Evolutionary conservation across 2,329 filamentous ascomycete genomes (phyloP).

Genomic region (Aspergillus quadricinctus): DNA sequence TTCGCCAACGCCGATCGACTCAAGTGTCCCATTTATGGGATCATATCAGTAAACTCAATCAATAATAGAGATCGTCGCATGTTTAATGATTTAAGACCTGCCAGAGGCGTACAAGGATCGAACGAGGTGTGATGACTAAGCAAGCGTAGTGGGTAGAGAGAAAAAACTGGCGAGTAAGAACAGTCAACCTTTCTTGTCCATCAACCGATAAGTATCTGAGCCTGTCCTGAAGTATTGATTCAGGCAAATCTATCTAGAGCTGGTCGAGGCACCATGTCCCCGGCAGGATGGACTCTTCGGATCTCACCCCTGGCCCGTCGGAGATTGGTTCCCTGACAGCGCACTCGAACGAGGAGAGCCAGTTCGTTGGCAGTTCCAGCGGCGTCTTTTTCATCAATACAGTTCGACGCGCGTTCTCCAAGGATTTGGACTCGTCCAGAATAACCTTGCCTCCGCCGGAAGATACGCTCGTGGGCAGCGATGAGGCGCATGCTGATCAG

Average conservation of each 20-base stretch:
- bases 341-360: conserved; percentile 42
- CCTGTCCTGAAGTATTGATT: not conserved
- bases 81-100: too few relatives aligned
- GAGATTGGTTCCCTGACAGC: conserved; percentile 43
- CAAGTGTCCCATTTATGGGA: too few relatives aligned
- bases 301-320: conserved; percentile 24
- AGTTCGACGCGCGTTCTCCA: conserved; percentile 49
- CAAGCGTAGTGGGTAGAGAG: too few relatives aligned
- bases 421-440: conserved; percentile 22
- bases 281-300: conserved; percentile 24
- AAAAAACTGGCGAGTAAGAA: not conserved
- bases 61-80: too few relatives aligned
- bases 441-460: conserved; percentile 27
- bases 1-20: too few relatives aligned
- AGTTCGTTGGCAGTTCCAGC: conserved; percentile 51
- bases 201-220: not conserved
- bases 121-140: not conserved
- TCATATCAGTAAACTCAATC: too few relatives aligned
- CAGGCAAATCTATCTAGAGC: not conserved
- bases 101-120: not conserved
- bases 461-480: conserved; percentile 25
- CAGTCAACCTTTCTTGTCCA: not conserved
- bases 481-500: conserved; percentile 18
- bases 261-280: conserved; percentile 12
- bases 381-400: conserved; percentile 54